Conservation (phyloP, 768 basidiomycete genomes). For the Xanthoconium stramineum region DNA sequence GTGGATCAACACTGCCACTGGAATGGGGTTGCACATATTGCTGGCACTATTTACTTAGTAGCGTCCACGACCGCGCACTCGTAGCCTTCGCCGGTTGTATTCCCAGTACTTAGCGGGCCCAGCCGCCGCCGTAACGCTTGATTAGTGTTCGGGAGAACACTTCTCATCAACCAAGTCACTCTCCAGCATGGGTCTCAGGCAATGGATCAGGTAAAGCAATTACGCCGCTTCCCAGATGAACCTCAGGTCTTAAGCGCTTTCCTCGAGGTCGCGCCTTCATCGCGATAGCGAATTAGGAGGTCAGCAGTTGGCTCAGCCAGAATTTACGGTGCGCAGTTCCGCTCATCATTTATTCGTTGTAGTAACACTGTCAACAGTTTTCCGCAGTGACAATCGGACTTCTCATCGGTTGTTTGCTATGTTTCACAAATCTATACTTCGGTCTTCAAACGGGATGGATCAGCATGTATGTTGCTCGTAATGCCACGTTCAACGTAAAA, state of each 20-base stretch:
- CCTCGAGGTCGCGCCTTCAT: constrained; percentile 5
- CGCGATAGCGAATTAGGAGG: background rate
- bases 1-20: constrained; percentile 18
- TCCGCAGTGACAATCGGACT: constrained; percentile 74
- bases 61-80: no score
- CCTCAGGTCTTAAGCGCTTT: background rate
- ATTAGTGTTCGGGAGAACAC: background rate
- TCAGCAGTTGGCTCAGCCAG: constrained; percentile 14
- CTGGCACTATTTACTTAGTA: no score
- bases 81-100: background rate
- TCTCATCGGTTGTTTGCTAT: constrained; percentile 80
- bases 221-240: background rate
- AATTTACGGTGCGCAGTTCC: constrained; percentile 29
- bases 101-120: no score
- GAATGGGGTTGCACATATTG: no score
- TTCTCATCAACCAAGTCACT: background rate
- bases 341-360: background rate
- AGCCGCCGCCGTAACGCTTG: no score
- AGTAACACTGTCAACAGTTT: constrained; percentile 23
- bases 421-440: constrained; percentile 89
- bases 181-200: constrained; percentile 14
- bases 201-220: constrained; percentile 23
- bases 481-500: background rate
- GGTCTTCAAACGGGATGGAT: constrained; percentile 91
- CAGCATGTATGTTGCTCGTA: constrained; percentile 56